A percentile compares a stretch with the other conserved stretches of the same genome.
Conservation (phyloP, 2,329 filamentous ascomycete genomes). For the Clonostachys rosea region DNA sequence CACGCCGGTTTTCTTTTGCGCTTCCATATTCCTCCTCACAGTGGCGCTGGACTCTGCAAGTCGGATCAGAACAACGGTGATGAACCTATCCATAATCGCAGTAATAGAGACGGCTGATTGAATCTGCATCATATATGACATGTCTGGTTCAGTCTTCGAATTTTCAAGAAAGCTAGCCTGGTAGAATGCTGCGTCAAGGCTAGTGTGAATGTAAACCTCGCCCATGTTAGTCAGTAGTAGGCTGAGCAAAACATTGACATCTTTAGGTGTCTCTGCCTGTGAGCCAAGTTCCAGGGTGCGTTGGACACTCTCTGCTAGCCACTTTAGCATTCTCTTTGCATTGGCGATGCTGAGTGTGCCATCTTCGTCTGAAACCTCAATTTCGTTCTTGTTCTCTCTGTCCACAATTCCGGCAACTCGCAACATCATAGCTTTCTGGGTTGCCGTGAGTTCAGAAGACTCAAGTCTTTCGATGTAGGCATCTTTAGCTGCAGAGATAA, state of each 20-base stretch:
- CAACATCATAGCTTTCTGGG: constrained; percentile 87
- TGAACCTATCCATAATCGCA: constrained; percentile 89
- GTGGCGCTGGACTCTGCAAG: constrained; percentile 87
- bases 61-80: constrained; percentile 83
- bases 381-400: constrained; percentile 73
- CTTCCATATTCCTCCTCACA: constrained; percentile 84
- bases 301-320: constrained; percentile 92
- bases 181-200: constrained; percentile 66
- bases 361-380: constrained; percentile 87
- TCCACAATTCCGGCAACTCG: constrained; percentile 82
- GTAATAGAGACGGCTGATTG: constrained; percentile 83
- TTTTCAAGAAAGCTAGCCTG: constrained; percentile 72
- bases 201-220: constrained; percentile 69
- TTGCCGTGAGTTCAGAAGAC: constrained; percentile 80
- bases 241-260: constrained; percentile 80
- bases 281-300: constrained; percentile 87
- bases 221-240: constrained; percentile 85
- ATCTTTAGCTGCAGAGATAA: constrained; percentile 83
- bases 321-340: constrained; percentile 97
- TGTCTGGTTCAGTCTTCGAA: constrained; percentile 79
- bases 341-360: constrained; percentile 77
- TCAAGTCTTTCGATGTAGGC: constrained; percentile 87
- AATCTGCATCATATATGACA: constrained; percentile 75
- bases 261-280: constrained; percentile 85
- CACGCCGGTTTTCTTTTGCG: constrained; percentile 68